Evolutionary conservation across 164 flowering plant genomes (phyloP).

Genomic region (Houttuynia cordata): DNA sequence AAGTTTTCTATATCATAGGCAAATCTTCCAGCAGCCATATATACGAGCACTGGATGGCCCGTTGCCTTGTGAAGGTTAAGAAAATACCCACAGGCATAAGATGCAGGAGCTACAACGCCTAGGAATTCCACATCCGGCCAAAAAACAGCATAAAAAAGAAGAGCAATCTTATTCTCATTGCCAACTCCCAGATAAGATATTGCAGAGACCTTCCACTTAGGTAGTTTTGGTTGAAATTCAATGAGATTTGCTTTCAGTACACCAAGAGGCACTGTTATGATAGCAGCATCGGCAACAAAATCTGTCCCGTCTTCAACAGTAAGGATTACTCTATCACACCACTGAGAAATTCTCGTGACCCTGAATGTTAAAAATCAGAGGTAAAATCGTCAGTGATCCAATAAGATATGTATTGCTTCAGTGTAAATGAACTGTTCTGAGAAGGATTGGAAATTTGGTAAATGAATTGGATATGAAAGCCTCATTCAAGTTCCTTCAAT

Average conservation of each 20-base stretch:
- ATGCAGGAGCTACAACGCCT: slow-evolving; percentile 82
- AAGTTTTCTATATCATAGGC: slow-evolving; percentile 80
- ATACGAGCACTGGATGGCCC: slow-evolving; percentile 76
- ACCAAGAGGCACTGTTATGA: slow-evolving; percentile 81
- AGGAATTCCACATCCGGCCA: slow-evolving; percentile 97
- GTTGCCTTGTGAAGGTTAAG: slow-evolving; percentile 96
- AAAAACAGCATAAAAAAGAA: slow-evolving; percentile 81
- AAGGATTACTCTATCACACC: slow-evolving; percentile 44
- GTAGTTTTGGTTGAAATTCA: slow-evolving; percentile 74
- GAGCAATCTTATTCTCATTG: slow-evolving; percentile 72
- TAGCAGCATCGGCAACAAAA: slow-evolving; percentile 72
- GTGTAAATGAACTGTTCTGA: too few species aligned
- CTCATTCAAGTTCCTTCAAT: too few species aligned
- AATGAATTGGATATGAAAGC: too few species aligned
- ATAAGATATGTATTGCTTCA: too few species aligned
- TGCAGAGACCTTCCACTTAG: slow-evolving; percentile 82
- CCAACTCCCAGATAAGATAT: slow-evolving; percentile 82
- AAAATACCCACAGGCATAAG: slow-evolving; percentile 87
- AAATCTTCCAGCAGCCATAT: slow-evolving; percentile 91
- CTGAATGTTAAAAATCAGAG: slow-evolving; percentile 18
- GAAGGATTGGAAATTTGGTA: too few species aligned
- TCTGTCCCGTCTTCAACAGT: slow-evolving; percentile 49
- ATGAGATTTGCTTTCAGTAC: slow-evolving; percentile 48
- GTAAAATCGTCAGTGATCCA: neutral
- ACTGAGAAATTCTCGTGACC: slow-evolving; percentile 47